Evolutionary conservation across 805 yeast genomes (phyloP).

Genomic region (Blastobotrys attinorum): DNA sequence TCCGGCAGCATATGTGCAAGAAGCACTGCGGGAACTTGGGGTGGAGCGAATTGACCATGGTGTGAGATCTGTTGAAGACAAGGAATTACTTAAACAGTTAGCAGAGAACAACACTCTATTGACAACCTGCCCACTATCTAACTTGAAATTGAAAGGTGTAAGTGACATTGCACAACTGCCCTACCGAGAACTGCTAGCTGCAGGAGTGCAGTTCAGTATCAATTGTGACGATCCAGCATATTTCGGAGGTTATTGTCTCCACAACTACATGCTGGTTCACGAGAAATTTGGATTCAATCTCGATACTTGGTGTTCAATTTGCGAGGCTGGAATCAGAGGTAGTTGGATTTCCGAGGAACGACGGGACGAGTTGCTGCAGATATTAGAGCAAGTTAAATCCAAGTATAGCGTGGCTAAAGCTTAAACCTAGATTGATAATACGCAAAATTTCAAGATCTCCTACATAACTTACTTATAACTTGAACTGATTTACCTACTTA

Average conservation of each 20-base stretch:
- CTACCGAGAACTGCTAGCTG: constrained; percentile 49
- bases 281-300: background rate
- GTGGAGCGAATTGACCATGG: constrained; percentile 79
- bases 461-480: too few relatives aligned
- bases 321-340: constrained; percentile 52
- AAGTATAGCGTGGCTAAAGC: background rate
- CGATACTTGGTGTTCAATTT: background rate
- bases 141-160: constrained; percentile 68
- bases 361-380: constrained; percentile 36
- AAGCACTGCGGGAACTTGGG: constrained; percentile 49
- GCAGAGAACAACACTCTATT: constrained; percentile 50
- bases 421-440: too few relatives aligned
- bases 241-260: constrained; percentile 77
- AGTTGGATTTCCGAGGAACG: constrained; percentile 62
- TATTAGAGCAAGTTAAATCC: constrained; percentile 6
- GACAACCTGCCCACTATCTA: constrained; percentile 71
- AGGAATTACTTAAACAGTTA: constrained; percentile 46
- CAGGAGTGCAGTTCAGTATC: constrained; percentile 61
- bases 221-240: constrained; percentile 79
- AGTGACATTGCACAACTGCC: constrained; percentile 62
- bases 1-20: constrained; percentile 56
- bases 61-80: constrained; percentile 52
- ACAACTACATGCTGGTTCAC: constrained; percentile 42
- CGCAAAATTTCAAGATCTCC: too few relatives aligned
- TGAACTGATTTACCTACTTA: too few relatives aligned